Evolutionary conservation across 257 asterid genomes (phyloP), one percentile per base, ranked within the genome.

Genomic region (Nicotiana tabacum): DNA sequence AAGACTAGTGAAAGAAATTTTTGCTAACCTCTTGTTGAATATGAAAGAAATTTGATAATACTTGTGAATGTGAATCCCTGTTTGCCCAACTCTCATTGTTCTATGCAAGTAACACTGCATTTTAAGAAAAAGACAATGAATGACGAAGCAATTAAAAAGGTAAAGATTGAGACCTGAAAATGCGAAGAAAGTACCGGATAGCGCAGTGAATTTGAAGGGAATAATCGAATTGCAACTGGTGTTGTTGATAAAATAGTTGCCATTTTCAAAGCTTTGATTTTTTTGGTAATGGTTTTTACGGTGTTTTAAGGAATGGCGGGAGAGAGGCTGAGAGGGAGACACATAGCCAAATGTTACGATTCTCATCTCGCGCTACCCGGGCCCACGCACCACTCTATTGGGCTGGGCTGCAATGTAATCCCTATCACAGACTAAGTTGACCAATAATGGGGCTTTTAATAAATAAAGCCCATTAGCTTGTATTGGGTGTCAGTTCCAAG

Each of bases 181-280:
- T 55, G 37, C 11, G 56, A 61, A 33, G 43, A 60, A 60, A 81
- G 6, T 87, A 92, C 92, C 90, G 87, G 81, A 77, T 76, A 88
- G 51, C 78, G 82, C 30, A 35, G 83, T 46, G 92, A 82, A 4
- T 87, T 77, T 27, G 89, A 77, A 55, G 64, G 85, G 39, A 88
- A 85, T 82, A 85, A 87, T 83, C 87, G 84, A 43, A 64, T 39
- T 15, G 80, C 81, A 39, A 84, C 66, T 24, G 91, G 48, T 21
- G 39, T 51, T 78, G 35, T 35, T 18, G 81, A 57, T 13, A 78
- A 21, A 21, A 81, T 82, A 70, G 88, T 77, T 15, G 88, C 87
- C 91, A 88, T 88, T 60, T 48, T 64, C 51, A 5, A 9, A 10
- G 66, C 57, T 43, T 76, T 82, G 12, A 18, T 66, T 66, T 53